A percentile compares a stretch with the other conserved stretches of the same genome.
Evolutionary conservation across 2,329 filamentous ascomycete genomes (phyloP).

Genomic region (Metarhizium humberi): DNA sequence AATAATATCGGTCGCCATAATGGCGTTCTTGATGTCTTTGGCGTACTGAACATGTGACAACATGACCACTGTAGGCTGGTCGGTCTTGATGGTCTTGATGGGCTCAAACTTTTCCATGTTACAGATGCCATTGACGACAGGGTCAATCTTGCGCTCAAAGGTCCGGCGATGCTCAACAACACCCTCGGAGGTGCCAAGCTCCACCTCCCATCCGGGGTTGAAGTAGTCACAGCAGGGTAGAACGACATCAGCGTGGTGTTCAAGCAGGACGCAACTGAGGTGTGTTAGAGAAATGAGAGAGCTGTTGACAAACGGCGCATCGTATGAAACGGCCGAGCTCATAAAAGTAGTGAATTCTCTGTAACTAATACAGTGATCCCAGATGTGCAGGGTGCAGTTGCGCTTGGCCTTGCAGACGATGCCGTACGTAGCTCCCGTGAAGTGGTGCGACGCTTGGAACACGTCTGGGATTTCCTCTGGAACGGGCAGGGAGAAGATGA

Average conservation of each 20-base stretch:
- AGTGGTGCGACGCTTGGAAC: neutral
- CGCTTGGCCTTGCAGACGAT: neutral
- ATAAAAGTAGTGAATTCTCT: neutral
- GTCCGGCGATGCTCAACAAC: neutral
- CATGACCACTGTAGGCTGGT: neutral
- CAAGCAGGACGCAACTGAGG: neutral
- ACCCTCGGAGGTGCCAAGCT: neutral
- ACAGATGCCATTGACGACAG: neutral
- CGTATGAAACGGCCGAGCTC: neutral
- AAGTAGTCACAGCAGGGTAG: neutral
- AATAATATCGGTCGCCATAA: neutral
- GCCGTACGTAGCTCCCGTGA: neutral
- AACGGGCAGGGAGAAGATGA: neutral
- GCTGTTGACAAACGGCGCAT: neutral
- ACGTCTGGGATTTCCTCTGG: neutral
- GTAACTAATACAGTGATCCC: neutral
- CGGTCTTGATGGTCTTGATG: neutral
- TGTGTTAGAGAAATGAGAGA: neutral
- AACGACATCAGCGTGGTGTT: neutral
- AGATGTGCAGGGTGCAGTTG: neutral
- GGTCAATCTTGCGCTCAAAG: neutral
- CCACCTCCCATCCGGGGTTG: neutral
- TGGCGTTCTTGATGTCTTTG: neutral
- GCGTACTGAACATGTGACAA: neutral
- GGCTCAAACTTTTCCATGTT: neutral